Evolutionary conservation across 257 asterid genomes (phyloP), one percentile per base, ranked within the genome.

Genomic region (Vinca minor): DNA sequence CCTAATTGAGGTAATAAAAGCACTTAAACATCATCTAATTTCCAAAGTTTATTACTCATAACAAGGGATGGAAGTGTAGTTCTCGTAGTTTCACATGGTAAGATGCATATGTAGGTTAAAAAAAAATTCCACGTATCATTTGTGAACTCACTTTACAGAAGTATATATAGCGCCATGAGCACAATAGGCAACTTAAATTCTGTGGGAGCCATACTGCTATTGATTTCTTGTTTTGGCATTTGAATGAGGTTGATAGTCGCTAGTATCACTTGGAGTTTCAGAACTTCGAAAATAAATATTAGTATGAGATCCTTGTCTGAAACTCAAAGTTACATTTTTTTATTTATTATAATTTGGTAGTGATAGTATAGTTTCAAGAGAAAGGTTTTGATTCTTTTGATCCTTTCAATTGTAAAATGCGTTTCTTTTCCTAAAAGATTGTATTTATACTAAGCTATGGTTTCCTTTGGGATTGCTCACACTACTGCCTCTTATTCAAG

Each of bases 1-100:
- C 28, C 73, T 85, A 65, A 83, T 88, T 57, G 96, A 87, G 96
- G 98, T 92, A 81, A 73, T 72, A 73, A 71, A 48, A 57, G n/a
- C 38, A 21, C 53, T 28, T 20, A 36, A 36, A 6, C 0, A 20
- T 47, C 49, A 14, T 28, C 45, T 71, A 62, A 8, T 31, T 32
- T 31, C 1, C 2, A 21, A 21, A 34, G 0, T 65, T n/a, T 26
- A 21, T 23, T 13, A 3, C 29, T 15, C 15, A 21, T 3, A 28
- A 48, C 49, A 63, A 36, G 11, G 21, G 49, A 34, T 12, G 45
- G 20, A 49, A 48, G 13, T 21, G 18, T 55, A 1, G 38, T 56
- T 20, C n/a, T 31, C 18, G 46, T 67, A 42, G 61, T n/a, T 55
- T 8, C 38, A 17, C 23, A 8, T 41, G 5, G 11, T 18, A 48